These are phyloP conservation scores for Paramarasmius palmivorus DNA, from an alignment of 1,284 basidiomycete species.

Conservation along the genomic window DNA sequence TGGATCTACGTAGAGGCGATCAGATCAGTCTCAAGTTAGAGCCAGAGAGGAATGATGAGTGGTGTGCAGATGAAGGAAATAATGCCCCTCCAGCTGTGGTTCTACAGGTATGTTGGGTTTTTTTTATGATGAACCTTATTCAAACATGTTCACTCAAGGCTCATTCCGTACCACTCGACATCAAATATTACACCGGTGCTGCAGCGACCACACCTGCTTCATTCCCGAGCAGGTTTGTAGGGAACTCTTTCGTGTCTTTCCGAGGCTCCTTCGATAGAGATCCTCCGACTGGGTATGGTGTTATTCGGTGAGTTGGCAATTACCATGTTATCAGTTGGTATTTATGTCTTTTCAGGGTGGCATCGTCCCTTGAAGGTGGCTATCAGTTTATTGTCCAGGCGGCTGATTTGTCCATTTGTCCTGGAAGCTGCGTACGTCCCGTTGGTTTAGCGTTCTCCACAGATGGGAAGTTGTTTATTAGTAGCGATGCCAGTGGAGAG, in stretches of 20 bases:
- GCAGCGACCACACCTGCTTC: conserved; percentile 13
- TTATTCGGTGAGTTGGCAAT: conserved; percentile 37
- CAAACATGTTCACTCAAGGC: conserved; percentile 26
- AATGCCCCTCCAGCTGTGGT: conserved; percentile 35
- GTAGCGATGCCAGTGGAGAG: conserved; percentile 40
- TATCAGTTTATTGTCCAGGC: conserved; percentile 38
- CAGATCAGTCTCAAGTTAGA: conserved; percentile 36
- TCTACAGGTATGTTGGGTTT: conserved; percentile 31
- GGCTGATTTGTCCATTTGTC: conserved; percentile 32
- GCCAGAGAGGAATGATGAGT: conserved; percentile 26
- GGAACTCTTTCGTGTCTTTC: conserved; percentile 32
- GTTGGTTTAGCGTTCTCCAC: conserved; percentile 36
- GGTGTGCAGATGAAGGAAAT: conserved; percentile 31
- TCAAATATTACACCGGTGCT: conserved; percentile 35
- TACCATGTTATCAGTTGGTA: conserved; percentile 17
- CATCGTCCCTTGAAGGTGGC: conserved; percentile 11
- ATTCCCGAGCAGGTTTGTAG: conserved; percentile 28
- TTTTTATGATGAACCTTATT: neutral
- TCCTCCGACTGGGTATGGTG: conserved; percentile 40
- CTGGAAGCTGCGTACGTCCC: conserved; percentile 37
- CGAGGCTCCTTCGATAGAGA: conserved; percentile 27
- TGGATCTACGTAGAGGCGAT: conserved; percentile 26
- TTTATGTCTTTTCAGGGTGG: conserved; percentile 20
- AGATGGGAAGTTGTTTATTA: conserved; percentile 34
- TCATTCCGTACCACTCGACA: conserved; percentile 43